These are phyloP conservation scores for Xanthoconium separans DNA, from an alignment of 1,284 basidiomycete species.

Conservation along the genomic window DNA sequence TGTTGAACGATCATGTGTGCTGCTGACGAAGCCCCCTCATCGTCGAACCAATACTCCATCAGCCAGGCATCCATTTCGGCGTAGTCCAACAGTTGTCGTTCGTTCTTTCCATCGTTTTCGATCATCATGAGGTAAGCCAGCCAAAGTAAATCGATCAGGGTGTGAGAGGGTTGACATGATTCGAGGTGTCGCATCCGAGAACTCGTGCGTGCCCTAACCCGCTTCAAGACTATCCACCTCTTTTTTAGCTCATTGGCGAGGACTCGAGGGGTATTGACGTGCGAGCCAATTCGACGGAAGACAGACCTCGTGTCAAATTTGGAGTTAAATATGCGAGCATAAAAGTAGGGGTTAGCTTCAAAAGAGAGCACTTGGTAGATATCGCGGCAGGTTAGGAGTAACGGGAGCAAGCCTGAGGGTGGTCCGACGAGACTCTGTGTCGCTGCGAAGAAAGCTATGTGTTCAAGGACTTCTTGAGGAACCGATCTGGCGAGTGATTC, in stretches of 20 bases:
- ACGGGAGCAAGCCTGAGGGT: conserved; percentile 46
- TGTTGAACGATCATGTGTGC: conserved; percentile 36
- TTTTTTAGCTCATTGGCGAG: conserved; percentile 58
- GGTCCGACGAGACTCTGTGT: conserved; percentile 54
- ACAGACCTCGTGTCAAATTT: conserved; percentile 68
- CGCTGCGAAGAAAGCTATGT: conserved; percentile 59
- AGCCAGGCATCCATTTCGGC: conserved; percentile 50
- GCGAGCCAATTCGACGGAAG: conserved; percentile 51
- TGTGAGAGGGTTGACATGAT: conserved; percentile 28
- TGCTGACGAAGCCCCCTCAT: conserved; percentile 45
- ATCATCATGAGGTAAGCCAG: conserved; percentile 72
- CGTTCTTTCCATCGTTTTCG: conserved; percentile 82
- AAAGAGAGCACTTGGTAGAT: conserved; percentile 51
- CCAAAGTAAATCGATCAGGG: conserved; percentile 52
- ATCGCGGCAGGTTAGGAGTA: conserved; percentile 54
- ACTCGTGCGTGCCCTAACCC: conserved; percentile 46
- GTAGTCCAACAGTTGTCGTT: conserved; percentile 60
- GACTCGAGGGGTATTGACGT: conserved; percentile 39
- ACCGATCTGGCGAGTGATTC: conserved; percentile 33
- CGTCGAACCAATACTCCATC: conserved; percentile 52
- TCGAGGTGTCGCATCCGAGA: conserved; percentile 30
- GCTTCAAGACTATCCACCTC: conserved; percentile 53
- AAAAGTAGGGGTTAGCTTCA: conserved; percentile 57
- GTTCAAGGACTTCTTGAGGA: conserved; percentile 70
- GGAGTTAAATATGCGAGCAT: conserved; percentile 62